These are phyloP conservation scores for Trichoderma polysporum DNA, from an alignment of 2,329 filamentous ascomycete species.

Conservation along the genomic window DNA sequence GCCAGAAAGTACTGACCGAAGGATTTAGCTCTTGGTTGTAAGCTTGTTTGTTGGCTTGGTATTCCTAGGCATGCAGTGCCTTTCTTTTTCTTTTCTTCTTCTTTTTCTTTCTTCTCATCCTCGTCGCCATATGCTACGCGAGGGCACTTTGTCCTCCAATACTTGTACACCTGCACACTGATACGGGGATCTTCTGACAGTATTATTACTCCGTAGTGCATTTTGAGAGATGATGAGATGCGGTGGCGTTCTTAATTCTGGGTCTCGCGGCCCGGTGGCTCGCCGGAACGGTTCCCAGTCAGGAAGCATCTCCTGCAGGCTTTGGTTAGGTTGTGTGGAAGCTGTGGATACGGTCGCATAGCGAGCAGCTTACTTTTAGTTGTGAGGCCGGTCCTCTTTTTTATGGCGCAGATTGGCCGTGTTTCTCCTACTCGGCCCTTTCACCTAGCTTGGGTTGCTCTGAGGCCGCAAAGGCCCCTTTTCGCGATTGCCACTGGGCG, in stretches of 20 bases:
- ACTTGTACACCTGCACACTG: neutral
- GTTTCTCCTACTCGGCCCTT: conserved; percentile 22
- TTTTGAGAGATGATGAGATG: conserved; percentile 18
- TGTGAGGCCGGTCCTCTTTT: conserved; percentile 4
- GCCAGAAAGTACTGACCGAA: neutral
- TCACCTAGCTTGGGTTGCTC: conserved; percentile 9
- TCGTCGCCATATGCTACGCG: neutral
- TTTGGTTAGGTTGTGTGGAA: conserved; percentile 8
- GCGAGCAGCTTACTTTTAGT: neutral
- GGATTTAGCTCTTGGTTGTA: neutral
- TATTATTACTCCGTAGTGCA: conserved; percentile 14
- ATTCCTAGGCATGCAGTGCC: neutral
- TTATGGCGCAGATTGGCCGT: conserved; percentile 11
- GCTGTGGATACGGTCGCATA: conserved; percentile 13
- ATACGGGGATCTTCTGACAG: conserved; percentile 9
- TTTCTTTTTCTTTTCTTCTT: neutral
- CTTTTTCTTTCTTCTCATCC: neutral
- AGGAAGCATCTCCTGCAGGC: conserved; percentile 20
- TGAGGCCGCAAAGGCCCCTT: neutral
- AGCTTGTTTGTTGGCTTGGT: neutral
- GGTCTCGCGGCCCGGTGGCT: conserved; percentile 18
- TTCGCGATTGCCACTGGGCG: conserved; percentile 5
- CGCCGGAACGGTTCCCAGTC: conserved; percentile 20
- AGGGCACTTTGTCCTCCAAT: neutral
- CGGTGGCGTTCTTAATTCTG: conserved; percentile 13